Evolutionary conservation across 805 yeast genomes (phyloP).

Genomic region (Clavispora fructus): DNA sequence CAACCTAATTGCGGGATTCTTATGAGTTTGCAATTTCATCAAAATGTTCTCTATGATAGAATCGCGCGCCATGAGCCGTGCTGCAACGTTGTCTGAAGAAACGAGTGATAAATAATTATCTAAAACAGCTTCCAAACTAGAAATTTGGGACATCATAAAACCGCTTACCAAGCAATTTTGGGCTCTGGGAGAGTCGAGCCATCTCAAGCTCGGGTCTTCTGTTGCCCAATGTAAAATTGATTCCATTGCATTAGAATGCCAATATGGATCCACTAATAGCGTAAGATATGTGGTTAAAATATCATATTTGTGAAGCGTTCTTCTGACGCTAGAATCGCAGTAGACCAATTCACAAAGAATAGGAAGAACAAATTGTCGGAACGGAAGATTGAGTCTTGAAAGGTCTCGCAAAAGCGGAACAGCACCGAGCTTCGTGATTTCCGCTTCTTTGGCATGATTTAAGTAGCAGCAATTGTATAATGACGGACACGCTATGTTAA

Average conservation of each 20-base stretch:
- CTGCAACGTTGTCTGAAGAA: conserved; percentile 15
- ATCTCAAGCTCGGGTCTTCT: conserved; percentile 20
- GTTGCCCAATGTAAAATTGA: conserved; percentile 40
- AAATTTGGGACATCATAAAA: conserved; percentile 32
- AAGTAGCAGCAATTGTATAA: conserved; percentile 49
- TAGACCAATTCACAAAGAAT: conserved; percentile 49
- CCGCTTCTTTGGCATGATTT: conserved; percentile 39
- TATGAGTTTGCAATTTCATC: conserved; percentile 22
- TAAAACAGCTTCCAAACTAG: conserved; percentile 40
- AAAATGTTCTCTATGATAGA: conserved; percentile 25
- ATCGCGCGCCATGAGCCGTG: conserved; percentile 21
- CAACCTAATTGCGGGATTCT: conserved; percentile 35
- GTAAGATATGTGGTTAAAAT: conserved; percentile 35
- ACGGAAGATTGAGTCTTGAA: conserved; percentile 35
- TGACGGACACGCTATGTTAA: conserved; percentile 43
- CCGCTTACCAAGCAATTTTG: conserved; percentile 33
- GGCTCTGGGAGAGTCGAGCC: conserved; percentile 21
- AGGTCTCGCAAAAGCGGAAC: conserved; percentile 41
- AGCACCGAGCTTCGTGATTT: conserved; percentile 42
- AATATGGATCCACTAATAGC: conserved; percentile 46
- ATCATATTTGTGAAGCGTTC: conserved; percentile 29
- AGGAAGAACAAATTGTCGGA: conserved; percentile 50
- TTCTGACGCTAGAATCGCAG: conserved; percentile 36
- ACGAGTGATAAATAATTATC: conserved; percentile 36
- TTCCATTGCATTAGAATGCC: conserved; percentile 55